Evolutionary conservation across 345 rosid species (phyloP), one percentile per base, ranked within the genome.

Genomic region (Populus ilicifolia): DNA sequence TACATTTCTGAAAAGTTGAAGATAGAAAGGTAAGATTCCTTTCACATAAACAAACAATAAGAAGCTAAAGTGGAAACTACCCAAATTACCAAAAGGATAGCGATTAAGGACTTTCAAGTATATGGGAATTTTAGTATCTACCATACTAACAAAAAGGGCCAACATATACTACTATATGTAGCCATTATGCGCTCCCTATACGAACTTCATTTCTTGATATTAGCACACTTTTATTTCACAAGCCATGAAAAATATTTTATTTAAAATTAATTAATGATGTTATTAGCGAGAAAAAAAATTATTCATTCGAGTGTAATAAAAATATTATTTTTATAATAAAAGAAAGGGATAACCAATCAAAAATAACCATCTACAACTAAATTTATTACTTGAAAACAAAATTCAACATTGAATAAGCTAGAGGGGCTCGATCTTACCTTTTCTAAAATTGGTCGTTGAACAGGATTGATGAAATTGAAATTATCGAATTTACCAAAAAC

Each of bases 391-490:
- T 8, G 5, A 69, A 43, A 4, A 43, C 1, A 12, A 13, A 54
- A 17, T 0, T 20, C 36, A 29, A 4, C 7, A 67, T 54, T 59
- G 14, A 67, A 41, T 67, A 50, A 54, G 77, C 44, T 67, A 39
- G 41, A 35, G n/a, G 67, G 54, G 43, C 9, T 50, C 21, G 36
- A 67, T 38, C 59, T 72, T 78, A 54, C 81, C 77, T 21, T 13
- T 41, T 41, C 14, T 35, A 54, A 13, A 72, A 25, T 10, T 10
- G 52, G 14, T 59, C 30, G 71, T 21, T 8, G 72, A 39, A 30
- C 62, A 72, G 62, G 50, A 16, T 38, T 23, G 17, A n/a, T 6
- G 4, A 38, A 39, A n/a, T 0, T n/a, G n/a, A 14, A 13, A 18
- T 48, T 33, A 43, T 70, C 8, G 20, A 23, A 44, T n/a, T 7